Evolutionary conservation across 1,284 basidiomycete species (phyloP), one percentile per base, ranked within the genome.

Genomic region (Jaminaea rosea): DNA sequence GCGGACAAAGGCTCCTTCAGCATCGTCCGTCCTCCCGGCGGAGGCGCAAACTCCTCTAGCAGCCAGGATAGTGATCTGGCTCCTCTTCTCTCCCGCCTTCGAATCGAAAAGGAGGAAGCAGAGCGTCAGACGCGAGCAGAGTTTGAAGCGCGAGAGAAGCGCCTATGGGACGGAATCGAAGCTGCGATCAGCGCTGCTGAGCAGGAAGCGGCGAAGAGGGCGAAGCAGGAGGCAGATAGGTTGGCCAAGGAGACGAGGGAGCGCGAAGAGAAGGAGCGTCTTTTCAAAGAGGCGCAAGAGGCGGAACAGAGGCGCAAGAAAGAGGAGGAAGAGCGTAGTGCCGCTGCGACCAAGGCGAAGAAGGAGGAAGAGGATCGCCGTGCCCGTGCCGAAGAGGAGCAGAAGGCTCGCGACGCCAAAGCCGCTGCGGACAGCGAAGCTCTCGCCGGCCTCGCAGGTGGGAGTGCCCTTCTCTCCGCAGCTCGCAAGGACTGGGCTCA

Each of bases 111-210:
- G 21, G 47, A 52, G 0, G 57, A 61, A 41, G 49, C 60, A 26
- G 67, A 73, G 15, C 50, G 52, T n/a, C 54, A 60, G 9, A 58
- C 62, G 9, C 55, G 61, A 15, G 52, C 53, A 9, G 67, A 60
- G 3, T 73, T 72, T 24, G 68, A 73, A 45, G 54, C 57, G 24
- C 62, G 66, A 3, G 65, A 72, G 45, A 56, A 61, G 24, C 52
- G 44, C 9, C 59, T 73, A 7, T 73, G 71, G 71, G 57, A 63
- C 4, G 63, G 58, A 26, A 69, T 73, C 42, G 69, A 73, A 31
- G 52, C 53, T 2, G 58, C 59, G 13, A 72, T 73, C 45, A 60
- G 63, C 2, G 56, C 60, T 2, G 71, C 64, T 9, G 67, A 72
- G 54, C 49, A 52, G 15, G 57, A 58, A 32, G 58, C 57, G 4